Base-by-base conservation (phyloP, 306 rosid genomes). In the Medicago lupulina region DNA sequence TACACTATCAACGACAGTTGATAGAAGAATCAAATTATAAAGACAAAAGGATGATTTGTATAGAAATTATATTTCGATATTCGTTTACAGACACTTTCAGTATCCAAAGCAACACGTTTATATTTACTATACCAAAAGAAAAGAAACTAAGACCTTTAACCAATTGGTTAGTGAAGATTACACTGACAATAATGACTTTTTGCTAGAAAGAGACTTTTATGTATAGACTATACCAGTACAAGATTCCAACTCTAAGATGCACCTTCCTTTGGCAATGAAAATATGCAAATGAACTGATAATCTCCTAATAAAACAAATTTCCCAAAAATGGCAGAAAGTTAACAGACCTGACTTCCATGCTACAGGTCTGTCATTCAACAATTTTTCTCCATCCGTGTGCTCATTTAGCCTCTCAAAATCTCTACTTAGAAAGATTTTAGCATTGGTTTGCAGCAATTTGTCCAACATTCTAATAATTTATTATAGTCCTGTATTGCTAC, bases 231-330 rank as follows among this genome's bases (percentile, higher is more conserved):
- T 63, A 43, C 19, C 44, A 61, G 16, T 66, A 55, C 46, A 46
- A n/a, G 50, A 23, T 4, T 39, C 19, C 74, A 49, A 31, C 16
- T 39, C 67, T 76, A 62, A 65, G n/a, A 36, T 60, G 76, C 47
- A 49, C 70, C 73, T 53, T 14, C 69, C 74, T 41, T 70, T 23
- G 23, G 47, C 65, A 44, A 34, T 31, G 85, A 55, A 67, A 75
- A 69, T 60, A 65, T 39, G 54, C 76, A 77, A 58, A 57, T 5
- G 9, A 57, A 11, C 31, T 54, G 9, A 17, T 17, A 62, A 4
- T 34, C 38, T 34, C 38, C 1, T 34, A 34, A 34, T 34, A 34
- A 31, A 34, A 34, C 38, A 34, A 34, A 34, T 34, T 34, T 34
- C 38, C 36, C 0, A 4, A 31, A 31, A 34, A 65, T 47, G 50